Conservation (phyloP, 2,329 filamentous ascomycete species). For the Neobulgaria alba region DNA sequence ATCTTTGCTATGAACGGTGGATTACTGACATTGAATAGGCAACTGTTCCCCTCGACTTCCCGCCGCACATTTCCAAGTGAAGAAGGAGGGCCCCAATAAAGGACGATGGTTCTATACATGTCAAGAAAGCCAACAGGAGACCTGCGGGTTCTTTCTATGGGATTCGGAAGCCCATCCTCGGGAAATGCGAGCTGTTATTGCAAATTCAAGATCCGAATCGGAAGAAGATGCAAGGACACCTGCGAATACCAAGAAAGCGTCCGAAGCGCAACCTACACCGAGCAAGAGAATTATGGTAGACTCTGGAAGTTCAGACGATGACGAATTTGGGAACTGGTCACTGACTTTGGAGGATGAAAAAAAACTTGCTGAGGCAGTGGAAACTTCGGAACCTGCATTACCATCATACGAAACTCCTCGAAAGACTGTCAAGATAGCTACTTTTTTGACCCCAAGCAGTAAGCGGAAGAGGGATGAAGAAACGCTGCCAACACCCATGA, state of each 20-base stretch:
- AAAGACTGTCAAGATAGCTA: slow-evolving; percentile 17
- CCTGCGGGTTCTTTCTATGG: slow-evolving; percentile 52
- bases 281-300: slow-evolving; percentile 15
- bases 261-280: slow-evolving; percentile 9
- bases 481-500: slow-evolving; percentile 23
- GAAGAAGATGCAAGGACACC: slow-evolving; percentile 8
- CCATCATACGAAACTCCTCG: slow-evolving; percentile 19
- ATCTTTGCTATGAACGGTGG: neutral
- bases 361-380: slow-evolving; percentile 9
- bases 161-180: slow-evolving; percentile 41
- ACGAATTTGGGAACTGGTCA: slow-evolving; percentile 24
- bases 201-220: slow-evolving; percentile 39
- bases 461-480: slow-evolving; percentile 24
- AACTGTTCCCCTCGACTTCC: slow-evolving; percentile 43
- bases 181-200: slow-evolving; percentile 36
- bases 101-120: slow-evolving; percentile 47
- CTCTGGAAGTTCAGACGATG: slow-evolving; percentile 14
- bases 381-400: slow-evolving; percentile 3
- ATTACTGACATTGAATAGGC: slow-evolving; percentile 26
- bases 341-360: slow-evolving; percentile 18
- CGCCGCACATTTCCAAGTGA: slow-evolving; percentile 40
- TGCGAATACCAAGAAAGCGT: slow-evolving; percentile 10
- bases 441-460: slow-evolving; percentile 19
- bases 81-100: slow-evolving; percentile 41
- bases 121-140: slow-evolving; percentile 35